Base-by-base conservation (phyloP, 2,329 filamentous ascomycete species). In the Magnaporthiopsis incrustans region DNA sequence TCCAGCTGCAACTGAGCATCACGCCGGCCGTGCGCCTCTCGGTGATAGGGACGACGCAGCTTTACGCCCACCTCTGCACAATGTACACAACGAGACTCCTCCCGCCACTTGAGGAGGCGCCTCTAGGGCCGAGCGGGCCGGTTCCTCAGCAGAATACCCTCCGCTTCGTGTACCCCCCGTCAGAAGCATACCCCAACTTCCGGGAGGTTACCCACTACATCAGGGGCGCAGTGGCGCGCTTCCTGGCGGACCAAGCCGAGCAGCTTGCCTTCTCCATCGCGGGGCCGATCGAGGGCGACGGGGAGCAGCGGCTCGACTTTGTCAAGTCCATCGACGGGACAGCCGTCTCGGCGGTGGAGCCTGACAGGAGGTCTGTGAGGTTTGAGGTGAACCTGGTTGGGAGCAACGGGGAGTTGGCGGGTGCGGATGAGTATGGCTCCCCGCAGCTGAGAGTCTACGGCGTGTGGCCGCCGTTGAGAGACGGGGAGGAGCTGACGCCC, bases 191-290 rank as follows among this genome's bases (percentile, higher is more conserved):
- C 66, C 76, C 78, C 0, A 76, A 76, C 66, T 71, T 80, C 22
- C 66, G 69, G 12, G 78, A 81, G 44, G 75, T 83, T 7, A 72
- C 75, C 15, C 76, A 78, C 67, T 84, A 84, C 70, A 68, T 85
- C 11, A 72, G 75, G 64, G 76, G 76, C 25, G 78, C 79, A 15
- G 73, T 77, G 10, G 69, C 75, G 30, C 79, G 77, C 59, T 73
- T 74, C 57, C 72, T 83, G 3, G 72, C 77, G 0, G 70, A 76
- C 12, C 73, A 67, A 2, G 67, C 69, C 8, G 67, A 74, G 63
- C 71, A 73, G 60, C 69, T 78, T 35, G 67, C 66, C 2, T 61
- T 65, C 3, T 25, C 14, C 50, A 63, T 18, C 56, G 62, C 58
- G 8, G 57, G 56, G 27, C 38, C 35, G 33, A n/a, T 12, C 25